Percentiles rank a stretch among this genome's conserved stretches.
Evolutionary conservation across 192 early-diverging fungal species (phyloP).

Genomic region (Coemansia sp.): DNA sequence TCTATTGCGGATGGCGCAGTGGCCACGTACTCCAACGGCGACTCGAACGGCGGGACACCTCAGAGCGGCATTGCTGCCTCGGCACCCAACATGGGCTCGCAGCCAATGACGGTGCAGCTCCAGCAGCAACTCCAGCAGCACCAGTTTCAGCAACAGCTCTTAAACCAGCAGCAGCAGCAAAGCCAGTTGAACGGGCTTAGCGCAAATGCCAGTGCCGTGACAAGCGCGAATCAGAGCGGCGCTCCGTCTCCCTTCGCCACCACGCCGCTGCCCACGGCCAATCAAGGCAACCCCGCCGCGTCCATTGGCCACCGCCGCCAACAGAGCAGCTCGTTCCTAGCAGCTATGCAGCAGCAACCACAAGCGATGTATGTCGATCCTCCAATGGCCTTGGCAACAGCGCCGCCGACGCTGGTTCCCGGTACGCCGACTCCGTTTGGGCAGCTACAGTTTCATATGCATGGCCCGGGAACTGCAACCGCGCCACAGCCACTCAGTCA

Average conservation of each 20-base stretch:
- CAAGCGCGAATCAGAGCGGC: constrained; percentile 31
- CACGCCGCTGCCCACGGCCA: not conserved
- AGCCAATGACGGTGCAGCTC: constrained; percentile 16
- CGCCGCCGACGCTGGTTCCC: constrained; percentile 27
- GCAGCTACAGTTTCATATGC: constrained; percentile 26
- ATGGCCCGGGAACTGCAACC: not conserved
- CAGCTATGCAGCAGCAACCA: constrained; percentile 13
- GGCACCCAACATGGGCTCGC: not conserved
- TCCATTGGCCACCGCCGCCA: constrained; percentile 24
- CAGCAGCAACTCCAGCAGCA: constrained; percentile 16
- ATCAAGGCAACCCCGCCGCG: not conserved
- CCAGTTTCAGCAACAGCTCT: constrained; percentile 11
- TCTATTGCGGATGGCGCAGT: constrained; percentile 34
- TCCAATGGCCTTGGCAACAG: constrained; percentile 18
- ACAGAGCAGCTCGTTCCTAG: constrained; percentile 27
- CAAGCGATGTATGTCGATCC: constrained; percentile 14
- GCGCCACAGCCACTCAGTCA: constrained; percentile 4
- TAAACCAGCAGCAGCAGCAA: constrained; percentile 18
- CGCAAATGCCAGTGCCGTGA: constrained; percentile 8
- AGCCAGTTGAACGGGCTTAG: constrained; percentile 12
- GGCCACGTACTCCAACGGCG: constrained; percentile 30
- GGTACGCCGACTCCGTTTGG: constrained; percentile 34
- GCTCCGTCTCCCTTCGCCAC: constrained; percentile 30
- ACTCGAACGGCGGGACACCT: constrained; percentile 13
- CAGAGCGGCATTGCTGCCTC: constrained; percentile 13